Base-by-base conservation (phyloP, 768 basidiomycete species). In the Leccinum aurantiacum region DNA sequence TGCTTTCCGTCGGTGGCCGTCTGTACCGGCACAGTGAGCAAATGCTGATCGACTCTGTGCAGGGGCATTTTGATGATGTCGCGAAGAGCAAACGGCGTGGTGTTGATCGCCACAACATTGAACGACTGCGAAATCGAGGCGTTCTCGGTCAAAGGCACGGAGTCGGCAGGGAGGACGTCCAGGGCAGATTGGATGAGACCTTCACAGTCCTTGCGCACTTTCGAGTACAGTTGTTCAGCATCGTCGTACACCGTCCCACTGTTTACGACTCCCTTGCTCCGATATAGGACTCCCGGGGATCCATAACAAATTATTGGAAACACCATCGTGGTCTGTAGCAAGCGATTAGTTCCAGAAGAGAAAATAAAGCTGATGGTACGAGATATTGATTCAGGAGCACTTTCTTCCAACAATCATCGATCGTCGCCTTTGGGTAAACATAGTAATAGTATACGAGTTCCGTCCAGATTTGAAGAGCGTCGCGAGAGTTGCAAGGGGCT, bases 201-300 rank as follows among this genome's bases (percentile, higher is more conserved):
- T 29, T 8, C n/a, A 27, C 91, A 88, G 46, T 86, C 85, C 58
- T 84, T 78, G 46, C 82, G 82, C 19, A 98, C 85, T 67, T 90
- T 86, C 9, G 84, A 82, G 69, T 98, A 98, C 46, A 95, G 82
- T 63, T 84, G 81, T 71, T 96, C 93, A 3, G 93, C 94, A 69
- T 99, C 97, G 0, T 95, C 89, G 74, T 98, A 98, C 4, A 95
- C 93, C 93, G 98, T 95, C 0, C 90, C 94, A 57, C 94, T 95
- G 59, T 17, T 56, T 37, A 31, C 29, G 9, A 17, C 13, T 38
- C 49, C 10, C 1, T n/a, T 31, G 4, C 10, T n/a, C 9, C 9
- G 95, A 37, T 31, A 31, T 31, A 98, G 87, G 35, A 96, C 93
- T 88, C 25, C 25, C 25, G 25, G n/a, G n/a, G n/a, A 48, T 15